Percentiles rank a stretch among this genome's conserved stretches.
Conservation (phyloP, 768 basidiomycete species). For the Baorangia bicolor region DNA sequence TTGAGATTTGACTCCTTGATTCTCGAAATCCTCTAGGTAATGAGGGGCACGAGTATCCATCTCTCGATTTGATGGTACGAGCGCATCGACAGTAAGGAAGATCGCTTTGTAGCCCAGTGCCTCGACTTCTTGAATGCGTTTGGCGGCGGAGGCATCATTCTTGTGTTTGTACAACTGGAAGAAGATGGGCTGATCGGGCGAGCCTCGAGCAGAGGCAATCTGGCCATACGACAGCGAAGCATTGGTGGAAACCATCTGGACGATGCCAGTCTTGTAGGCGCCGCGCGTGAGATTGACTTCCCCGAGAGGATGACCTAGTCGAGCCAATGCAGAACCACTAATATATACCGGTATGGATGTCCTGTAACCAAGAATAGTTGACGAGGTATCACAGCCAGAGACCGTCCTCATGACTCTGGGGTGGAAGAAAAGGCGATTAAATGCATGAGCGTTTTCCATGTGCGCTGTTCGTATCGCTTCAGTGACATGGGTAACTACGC, state of each 20-base stretch:
- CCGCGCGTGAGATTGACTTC: conserved; percentile 81
- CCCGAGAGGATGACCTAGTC: conserved; percentile 85
- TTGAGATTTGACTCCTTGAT: conserved; percentile 28
- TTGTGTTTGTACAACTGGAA: conserved; percentile 87
- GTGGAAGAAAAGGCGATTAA: conserved; percentile 82
- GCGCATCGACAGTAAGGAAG: conserved; percentile 88
- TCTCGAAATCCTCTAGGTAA: conserved; percentile 55
- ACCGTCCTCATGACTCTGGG: conserved; percentile 77
- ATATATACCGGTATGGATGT: conserved; percentile 81
- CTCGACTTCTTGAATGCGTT: conserved; percentile 70
- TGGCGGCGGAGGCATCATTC: conserved; percentile 62
- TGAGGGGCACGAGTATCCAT: conserved; percentile 64
- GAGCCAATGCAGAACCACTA: conserved; percentile 80
- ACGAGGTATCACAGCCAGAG: conserved; percentile 64
- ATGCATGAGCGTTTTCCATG: conserved; percentile 75
- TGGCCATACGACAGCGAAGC: conserved; percentile 65
- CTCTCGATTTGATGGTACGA: conserved; percentile 81
- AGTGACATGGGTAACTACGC: conserved; percentile 15
- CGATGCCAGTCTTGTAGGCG: conserved; percentile 61
- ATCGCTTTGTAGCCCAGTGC: conserved; percentile 81
- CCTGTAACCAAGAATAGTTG: conserved; percentile 68
- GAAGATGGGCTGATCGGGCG: conserved; percentile 61
- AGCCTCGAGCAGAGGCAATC: conserved; percentile 56
- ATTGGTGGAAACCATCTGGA: conserved; percentile 85
- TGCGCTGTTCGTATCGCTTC: conserved; percentile 41